Evolutionary conservation across 2,329 filamentous ascomycete genomes (phyloP), one percentile per base, ranked within the genome.

Genomic region (Diaporthe citrichinensis): DNA sequence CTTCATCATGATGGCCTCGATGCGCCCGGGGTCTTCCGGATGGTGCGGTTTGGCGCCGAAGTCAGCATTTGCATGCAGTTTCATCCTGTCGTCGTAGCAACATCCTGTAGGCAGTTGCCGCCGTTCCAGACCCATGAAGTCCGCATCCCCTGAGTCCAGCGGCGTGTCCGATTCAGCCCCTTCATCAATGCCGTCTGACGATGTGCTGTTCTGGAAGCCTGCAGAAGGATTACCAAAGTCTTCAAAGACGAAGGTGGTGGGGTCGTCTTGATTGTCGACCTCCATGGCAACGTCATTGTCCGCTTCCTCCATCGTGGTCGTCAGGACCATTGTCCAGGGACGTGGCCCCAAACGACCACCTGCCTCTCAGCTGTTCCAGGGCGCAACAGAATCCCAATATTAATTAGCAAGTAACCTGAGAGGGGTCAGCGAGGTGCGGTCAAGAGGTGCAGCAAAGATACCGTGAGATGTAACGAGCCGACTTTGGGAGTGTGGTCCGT

Each of bases 81-180:
- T 95, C 97, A 99, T 99, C 44, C 96, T 92, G 74, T 95, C 92
- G 85, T 99, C 97, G 82, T 98, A 99, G 78, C 94, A 96, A 77
- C 94, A 92, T 4, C 94, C 94, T 0, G 94, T 96, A 0, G 93
- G 91, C 1, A 94, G 86, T 36, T 91, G 84, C 51, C 84, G 86
- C 74, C 85, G 84, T 20, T 82, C 82, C 69, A 87, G 79, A 71
- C 85, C 78, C 9, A 78, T 28, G 12, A 23, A 23, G 20, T 61
- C 61, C n/a, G 55, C 68, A 39, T 75, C 76, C 2, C 79, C 81
- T 25, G 81, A 83, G 73, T 85, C 78, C 15, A 77, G 71, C 2
- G 78, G 78, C 53, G 78, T 79, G 10, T 78, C 69, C 8, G 76
- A 31, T 3, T 76, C 83, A 3, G 83, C 84, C 2, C 82, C 79